These are phyloP conservation scores for Capronia americana DNA, from an alignment of 2,329 filamentous ascomycete genomes.

Conservation along the genomic window DNA sequence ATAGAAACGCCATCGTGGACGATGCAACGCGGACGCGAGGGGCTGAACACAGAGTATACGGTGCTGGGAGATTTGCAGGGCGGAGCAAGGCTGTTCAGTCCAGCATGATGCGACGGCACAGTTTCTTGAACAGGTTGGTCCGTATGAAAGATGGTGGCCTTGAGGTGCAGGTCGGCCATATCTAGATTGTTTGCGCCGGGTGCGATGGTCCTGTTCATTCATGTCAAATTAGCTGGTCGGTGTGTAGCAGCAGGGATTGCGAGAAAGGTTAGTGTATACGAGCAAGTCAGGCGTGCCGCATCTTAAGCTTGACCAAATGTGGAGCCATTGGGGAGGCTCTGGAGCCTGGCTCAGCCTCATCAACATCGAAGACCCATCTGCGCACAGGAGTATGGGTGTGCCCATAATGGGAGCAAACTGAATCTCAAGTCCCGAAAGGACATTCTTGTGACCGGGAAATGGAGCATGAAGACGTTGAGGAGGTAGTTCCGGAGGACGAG, in stretches of 20 bases:
- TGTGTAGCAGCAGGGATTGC: background rate
- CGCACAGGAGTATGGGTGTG: background rate
- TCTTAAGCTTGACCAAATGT: background rate
- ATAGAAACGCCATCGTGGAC: too few species aligned
- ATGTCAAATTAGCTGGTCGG: background rate
- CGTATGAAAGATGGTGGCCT: background rate
- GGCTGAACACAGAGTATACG: background rate
- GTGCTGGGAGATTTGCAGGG: background rate
- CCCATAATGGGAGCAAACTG: background rate
- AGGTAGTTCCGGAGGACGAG: background rate
- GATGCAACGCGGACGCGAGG: background rate
- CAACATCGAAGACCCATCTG: background rate
- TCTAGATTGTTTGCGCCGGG: background rate
- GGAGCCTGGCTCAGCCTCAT: background rate
- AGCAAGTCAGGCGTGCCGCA: background rate
- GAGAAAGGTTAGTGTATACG: slow-evolving; percentile 6
- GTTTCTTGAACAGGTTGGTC: background rate
- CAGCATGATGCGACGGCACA: background rate
- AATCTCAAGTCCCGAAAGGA: background rate
- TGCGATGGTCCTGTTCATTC: background rate
- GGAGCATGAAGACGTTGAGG: background rate
- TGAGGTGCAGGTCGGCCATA: background rate
- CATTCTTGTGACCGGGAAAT: background rate
- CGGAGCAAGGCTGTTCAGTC: background rate
- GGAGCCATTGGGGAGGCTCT: background rate